Evolutionary conservation across 495 filamentous ascomycete genomes (phyloP).

Genomic region (Oidiodendron maius): DNA sequence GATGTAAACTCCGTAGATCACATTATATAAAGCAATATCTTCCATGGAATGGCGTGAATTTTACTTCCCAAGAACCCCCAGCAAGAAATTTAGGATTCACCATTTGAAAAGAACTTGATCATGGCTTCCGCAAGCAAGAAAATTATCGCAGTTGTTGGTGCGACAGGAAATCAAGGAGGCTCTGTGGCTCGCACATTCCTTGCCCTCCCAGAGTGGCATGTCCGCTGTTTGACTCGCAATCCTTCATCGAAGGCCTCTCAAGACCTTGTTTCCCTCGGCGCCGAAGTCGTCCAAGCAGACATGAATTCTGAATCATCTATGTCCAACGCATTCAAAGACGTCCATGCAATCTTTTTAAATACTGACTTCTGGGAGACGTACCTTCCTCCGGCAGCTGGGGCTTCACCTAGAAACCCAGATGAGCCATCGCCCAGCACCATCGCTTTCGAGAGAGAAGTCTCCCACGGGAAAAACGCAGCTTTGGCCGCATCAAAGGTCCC

Average conservation of each 20-base stretch:
- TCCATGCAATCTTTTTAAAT: conserved; percentile 45
- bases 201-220: conserved; percentile 28
- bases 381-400: conserved; percentile 27
- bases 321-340: conserved; percentile 36
- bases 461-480: conserved; percentile 6
- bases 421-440: conserved; percentile 15
- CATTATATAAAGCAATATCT: background rate
- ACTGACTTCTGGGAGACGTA: conserved; percentile 43
- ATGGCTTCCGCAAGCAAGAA: conserved; percentile 12
- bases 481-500: conserved; percentile 34
- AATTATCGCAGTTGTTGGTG: conserved; percentile 12
- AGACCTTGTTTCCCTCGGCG: conserved; percentile 34
- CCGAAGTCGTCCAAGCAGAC: conserved; percentile 42
- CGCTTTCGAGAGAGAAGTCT: conserved; percentile 4
- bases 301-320: conserved; percentile 38
- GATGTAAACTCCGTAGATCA: background rate
- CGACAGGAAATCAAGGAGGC: too few species aligned
- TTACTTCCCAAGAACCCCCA: background rate
- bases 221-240: conserved; percentile 38
- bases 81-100: background rate
- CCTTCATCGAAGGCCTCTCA: conserved; percentile 31
- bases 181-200: conserved; percentile 36
- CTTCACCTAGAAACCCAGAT: conserved; percentile 13
- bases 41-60: background rate
- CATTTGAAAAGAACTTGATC: background rate